Conservation (phyloP, 169 alveolate genomes). For the Plasmodium vivax region DNA sequence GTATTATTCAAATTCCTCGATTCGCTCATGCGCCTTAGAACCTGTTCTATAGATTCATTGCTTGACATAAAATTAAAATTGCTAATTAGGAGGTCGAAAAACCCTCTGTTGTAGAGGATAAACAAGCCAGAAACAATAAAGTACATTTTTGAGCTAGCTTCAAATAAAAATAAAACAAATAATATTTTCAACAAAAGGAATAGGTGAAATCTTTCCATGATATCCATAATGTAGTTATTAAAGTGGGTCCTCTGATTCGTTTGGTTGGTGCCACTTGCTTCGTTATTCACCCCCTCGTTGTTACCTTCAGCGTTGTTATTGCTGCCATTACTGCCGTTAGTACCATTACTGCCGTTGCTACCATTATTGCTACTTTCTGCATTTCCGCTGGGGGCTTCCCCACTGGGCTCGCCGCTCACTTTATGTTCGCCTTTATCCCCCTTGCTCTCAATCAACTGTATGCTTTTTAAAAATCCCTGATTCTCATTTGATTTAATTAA, state of each 20-base stretch:
- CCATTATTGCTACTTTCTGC: not conserved
- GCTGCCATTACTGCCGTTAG: not conserved
- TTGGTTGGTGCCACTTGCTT: not conserved
- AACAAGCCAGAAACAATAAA: conserved; percentile 47
- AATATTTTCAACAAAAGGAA: conserved; percentile 54
- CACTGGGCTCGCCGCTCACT: not conserved
- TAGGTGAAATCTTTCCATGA: conserved; percentile 44
- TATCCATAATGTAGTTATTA: conserved; percentile 42
- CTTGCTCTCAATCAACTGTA: conserved; percentile 1
- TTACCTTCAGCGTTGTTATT: not conserved
- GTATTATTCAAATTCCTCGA: conserved; percentile 40
- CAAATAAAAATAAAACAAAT: conserved; percentile 69
- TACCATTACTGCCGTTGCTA: too few species aligned
- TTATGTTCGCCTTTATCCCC: conserved; percentile 25
- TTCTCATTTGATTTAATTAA: conserved; percentile 64
- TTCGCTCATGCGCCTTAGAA: conserved; percentile 60
- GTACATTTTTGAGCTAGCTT: conserved; percentile 41
- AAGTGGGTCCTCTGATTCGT: conserved; percentile 18
- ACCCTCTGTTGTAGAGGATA: conserved; percentile 61
- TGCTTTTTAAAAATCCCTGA: conserved; percentile 41
- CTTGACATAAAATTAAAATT: conserved; percentile 56
- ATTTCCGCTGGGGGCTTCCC: not conserved
- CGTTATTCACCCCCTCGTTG: not conserved
- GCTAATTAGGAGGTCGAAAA: conserved; percentile 40
- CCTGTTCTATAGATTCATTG: conserved; percentile 70